Conservation (phyloP, 768 basidiomycete species). For the Leccinum uliginosum region DNA sequence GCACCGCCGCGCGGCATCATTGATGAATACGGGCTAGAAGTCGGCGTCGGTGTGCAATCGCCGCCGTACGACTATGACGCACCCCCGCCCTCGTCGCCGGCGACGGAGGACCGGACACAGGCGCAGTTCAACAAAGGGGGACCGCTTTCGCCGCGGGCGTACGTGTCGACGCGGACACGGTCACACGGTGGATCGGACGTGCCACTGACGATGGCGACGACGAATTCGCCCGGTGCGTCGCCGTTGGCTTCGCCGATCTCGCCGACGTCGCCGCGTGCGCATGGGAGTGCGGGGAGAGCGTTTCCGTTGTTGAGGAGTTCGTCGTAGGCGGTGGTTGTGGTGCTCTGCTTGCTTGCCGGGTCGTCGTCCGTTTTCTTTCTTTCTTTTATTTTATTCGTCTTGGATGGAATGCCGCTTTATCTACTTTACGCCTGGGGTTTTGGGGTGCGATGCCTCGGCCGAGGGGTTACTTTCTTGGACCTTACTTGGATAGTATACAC, state of each 20-base stretch:
- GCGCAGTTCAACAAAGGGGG: slow-evolving; percentile 25
- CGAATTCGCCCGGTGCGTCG: slow-evolving; percentile 25
- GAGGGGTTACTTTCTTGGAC: too few species aligned
- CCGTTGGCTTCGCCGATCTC: slow-evolving; percentile 9
- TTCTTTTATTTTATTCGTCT: not conserved
- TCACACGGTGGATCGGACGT: slow-evolving; percentile 25
- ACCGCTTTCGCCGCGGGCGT: slow-evolving; percentile 48
- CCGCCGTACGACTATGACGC: slow-evolving; percentile 13
- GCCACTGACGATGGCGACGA: not conserved
- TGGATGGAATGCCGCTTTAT: not conserved
- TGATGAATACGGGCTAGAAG: slow-evolving; percentile 54
- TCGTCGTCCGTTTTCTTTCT: not conserved
- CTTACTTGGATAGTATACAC: too few species aligned
- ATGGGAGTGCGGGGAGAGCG: not conserved
- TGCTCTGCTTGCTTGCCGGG: too few species aligned
- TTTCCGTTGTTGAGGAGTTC: slow-evolving; percentile 11
- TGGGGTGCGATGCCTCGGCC: too few species aligned
- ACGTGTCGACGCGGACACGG: slow-evolving; percentile 49
- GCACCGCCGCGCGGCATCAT: slow-evolving; percentile 70
- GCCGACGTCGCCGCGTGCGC: slow-evolving; percentile 12
- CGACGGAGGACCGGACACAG: slow-evolving; percentile 19
- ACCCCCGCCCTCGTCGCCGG: slow-evolving; percentile 8
- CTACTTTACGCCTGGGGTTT: too few species aligned
- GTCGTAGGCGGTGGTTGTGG: not conserved
- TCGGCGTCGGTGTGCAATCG: slow-evolving; percentile 1